Conservation (phyloP, 1,284 basidiomycete species). For the Singerocomus inundabilis region DNA sequence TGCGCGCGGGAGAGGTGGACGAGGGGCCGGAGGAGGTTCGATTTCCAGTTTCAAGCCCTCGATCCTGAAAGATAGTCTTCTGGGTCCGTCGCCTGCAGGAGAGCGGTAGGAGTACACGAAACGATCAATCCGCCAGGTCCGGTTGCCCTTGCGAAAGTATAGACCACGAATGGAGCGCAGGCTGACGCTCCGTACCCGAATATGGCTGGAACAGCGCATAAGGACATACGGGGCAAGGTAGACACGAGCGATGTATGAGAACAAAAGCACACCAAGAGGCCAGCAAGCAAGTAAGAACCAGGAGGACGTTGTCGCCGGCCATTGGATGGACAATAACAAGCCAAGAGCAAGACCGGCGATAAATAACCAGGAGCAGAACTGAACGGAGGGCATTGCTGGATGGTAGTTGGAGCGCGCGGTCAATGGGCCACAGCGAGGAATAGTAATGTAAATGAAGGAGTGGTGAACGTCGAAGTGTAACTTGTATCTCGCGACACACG, state of each 20-base stretch:
- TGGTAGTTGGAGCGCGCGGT: conserved; percentile 2
- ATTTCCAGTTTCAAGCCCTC: conserved; percentile 60
- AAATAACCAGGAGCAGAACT: conserved; percentile 10
- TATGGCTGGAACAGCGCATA: conserved; percentile 53
- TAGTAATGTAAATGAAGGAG: conserved; percentile 1
- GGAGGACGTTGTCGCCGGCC: conserved; percentile 27
- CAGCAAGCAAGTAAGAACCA: conserved; percentile 32
- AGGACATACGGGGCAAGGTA: conserved; percentile 65
- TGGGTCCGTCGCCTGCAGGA: conserved; percentile 42
- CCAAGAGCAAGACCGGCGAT: conserved; percentile 14
- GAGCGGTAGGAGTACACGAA: conserved; percentile 58
- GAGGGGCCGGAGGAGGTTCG: conserved; percentile 28
- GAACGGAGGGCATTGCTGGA: conserved; percentile 11
- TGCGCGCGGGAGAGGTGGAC: conserved; percentile 16
- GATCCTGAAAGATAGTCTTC: conserved; percentile 57
- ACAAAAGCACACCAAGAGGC: conserved; percentile 42
- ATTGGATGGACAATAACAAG: conserved; percentile 18
- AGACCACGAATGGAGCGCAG: conserved; percentile 72
- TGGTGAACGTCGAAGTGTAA: background rate
- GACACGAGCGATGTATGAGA: conserved; percentile 58
- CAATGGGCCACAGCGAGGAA: background rate
- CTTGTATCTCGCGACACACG: conserved; percentile 8
- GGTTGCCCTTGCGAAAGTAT: conserved; percentile 55
- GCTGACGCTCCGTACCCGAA: conserved; percentile 69
- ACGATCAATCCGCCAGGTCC: conserved; percentile 61